phyloP scores from a whole-genome alignment of 1,139 yeast genomes.

The Yamadazyma kanchanaburiensis region DNA sequence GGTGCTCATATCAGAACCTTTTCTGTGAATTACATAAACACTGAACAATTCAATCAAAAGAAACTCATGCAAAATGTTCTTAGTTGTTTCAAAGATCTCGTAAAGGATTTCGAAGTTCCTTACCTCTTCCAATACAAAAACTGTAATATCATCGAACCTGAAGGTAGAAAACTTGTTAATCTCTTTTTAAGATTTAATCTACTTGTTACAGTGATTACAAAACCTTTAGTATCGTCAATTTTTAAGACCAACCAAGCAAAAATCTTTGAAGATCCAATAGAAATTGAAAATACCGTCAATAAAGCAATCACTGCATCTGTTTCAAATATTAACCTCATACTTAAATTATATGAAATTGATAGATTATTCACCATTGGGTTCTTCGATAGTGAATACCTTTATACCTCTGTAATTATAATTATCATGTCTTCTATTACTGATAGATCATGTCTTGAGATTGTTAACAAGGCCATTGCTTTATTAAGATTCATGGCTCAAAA shows the following conservation, averaged over 20 bases:
- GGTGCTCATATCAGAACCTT: conserved; percentile 38
- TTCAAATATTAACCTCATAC: conserved; percentile 36
- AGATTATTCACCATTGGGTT: conserved; percentile 45
- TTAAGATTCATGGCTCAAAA: conserved; percentile 37
- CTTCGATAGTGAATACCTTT: conserved; percentile 53
- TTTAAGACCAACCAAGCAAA: conserved; percentile 28
- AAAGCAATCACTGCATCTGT: conserved; percentile 40
- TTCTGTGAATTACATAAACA: conserved; percentile 38
- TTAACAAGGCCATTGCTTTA: conserved; percentile 31
- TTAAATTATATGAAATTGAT: conserved; percentile 31
- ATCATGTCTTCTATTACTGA: conserved; percentile 37
- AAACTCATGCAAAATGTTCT: conserved; percentile 28
- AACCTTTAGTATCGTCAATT: conserved; percentile 43
- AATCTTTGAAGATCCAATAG: conserved; percentile 24
- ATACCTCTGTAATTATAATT: conserved; percentile 39
- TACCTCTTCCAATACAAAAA: conserved; percentile 21
- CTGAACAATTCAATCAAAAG: conserved; percentile 37
- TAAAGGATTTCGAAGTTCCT: conserved; percentile 30
- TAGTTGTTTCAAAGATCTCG: conserved; percentile 25
- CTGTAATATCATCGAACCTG: conserved; percentile 17
- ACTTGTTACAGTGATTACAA: conserved; percentile 39
- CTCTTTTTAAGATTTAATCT: conserved; percentile 47
- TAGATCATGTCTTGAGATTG: conserved; percentile 20
- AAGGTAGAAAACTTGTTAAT: conserved; percentile 32
- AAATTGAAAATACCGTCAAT: conserved; percentile 31